Evolutionary conservation across 352 stramenopile species (phyloP).

Genomic region (Globisporangium iwayamae): DNA sequence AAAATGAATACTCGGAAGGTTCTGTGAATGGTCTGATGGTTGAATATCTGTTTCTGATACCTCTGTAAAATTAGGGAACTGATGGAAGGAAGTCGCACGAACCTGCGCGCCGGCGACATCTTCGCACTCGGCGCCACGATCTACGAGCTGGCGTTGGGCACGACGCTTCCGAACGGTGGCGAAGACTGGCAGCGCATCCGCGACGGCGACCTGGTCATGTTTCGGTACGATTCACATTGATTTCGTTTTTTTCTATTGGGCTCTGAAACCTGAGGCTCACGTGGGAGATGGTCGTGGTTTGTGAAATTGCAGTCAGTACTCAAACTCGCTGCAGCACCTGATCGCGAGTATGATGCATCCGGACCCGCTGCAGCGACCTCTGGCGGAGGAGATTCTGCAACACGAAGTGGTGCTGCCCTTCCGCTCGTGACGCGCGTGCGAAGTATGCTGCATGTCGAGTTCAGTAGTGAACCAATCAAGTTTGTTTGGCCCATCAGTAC

Average conservation of each 20-base stretch:
- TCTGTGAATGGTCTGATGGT: background rate
- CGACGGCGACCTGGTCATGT: constrained; percentile 78
- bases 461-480: background rate
- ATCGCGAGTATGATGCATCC: constrained; percentile 87
- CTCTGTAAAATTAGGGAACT: constrained; percentile 38
- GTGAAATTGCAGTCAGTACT: constrained; percentile 60
- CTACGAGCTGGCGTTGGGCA: constrained; percentile 74
- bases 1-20: background rate
- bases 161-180: constrained; percentile 58
- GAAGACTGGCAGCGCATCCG: constrained; percentile 88
- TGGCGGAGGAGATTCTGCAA: constrained; percentile 81
- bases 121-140: constrained; percentile 85
- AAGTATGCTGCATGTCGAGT: background rate
- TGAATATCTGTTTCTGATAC: background rate
- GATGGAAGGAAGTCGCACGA: constrained; percentile 73
- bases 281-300: background rate
- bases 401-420: constrained; percentile 78
- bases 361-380: constrained; percentile 73
- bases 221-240: constrained; percentile 31
- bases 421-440: constrained; percentile 16
- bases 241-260: background rate
- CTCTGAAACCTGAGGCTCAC: background rate
- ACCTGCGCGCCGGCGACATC: constrained; percentile 74
- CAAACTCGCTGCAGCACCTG: constrained; percentile 83
- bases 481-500: background rate